phyloP scores from a whole-genome alignment of 345 rosid species.

The Garcia nutans region DNA sequence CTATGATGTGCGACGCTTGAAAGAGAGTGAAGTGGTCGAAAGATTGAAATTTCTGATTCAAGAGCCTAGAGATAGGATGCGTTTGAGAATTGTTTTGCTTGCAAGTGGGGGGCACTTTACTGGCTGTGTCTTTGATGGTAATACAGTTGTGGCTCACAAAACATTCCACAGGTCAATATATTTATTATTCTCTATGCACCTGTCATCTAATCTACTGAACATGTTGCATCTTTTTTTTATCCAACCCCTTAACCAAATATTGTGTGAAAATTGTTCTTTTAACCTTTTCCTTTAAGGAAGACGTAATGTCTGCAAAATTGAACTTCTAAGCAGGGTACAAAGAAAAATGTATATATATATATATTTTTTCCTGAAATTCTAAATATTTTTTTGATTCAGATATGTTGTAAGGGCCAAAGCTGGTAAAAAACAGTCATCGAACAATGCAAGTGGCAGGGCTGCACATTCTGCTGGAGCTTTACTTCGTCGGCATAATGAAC shows the following conservation, averaged over 20 bases:
- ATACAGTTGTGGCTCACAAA: conserved; percentile 67
- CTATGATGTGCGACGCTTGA: conserved; percentile 22
- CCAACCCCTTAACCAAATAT: background rate
- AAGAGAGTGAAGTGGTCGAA: conserved; percentile 52
- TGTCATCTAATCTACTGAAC: background rate
- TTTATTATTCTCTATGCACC: background rate
- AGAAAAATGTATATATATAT: background rate
- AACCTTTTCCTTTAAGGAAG: background rate
- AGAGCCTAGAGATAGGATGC: conserved; percentile 44
- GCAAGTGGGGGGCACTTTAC: conserved; percentile 94
- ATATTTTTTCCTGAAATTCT: background rate
- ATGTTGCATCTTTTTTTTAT: background rate
- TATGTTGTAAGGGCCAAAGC: conserved; percentile 98
- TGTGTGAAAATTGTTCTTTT: background rate
- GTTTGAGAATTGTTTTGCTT: conserved; percentile 68
- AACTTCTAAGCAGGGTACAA: background rate
- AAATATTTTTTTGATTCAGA: conserved; percentile 42
- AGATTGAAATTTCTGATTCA: conserved; percentile 49
- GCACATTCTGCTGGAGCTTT: conserved; percentile 96
- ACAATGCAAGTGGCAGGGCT: conserved; percentile 80
- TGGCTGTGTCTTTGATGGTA: conserved; percentile 79
- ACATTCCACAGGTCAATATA: conserved; percentile 82
- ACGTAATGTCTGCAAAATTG: background rate
- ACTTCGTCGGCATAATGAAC: conserved; percentile 91
- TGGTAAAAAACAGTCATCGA: conserved; percentile 91